These are phyloP conservation scores for Cryphonectria radicalis DNA, from an alignment of 2,329 filamentous ascomycete species.

Conservation along the genomic window DNA sequence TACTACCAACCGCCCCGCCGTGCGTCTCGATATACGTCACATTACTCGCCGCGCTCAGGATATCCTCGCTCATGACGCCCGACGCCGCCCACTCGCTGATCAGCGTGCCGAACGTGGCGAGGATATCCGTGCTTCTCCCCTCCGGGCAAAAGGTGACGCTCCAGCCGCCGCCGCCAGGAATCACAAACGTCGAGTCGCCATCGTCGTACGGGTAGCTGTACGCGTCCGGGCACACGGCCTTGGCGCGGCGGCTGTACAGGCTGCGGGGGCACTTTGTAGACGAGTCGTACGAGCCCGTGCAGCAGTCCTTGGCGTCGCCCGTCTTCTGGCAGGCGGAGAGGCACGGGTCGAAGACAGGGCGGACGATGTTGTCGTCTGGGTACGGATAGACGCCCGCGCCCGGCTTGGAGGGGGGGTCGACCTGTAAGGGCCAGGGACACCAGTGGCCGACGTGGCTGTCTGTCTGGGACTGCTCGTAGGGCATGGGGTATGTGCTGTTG, in stretches of 20 bases:
- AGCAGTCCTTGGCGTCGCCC: constrained; percentile 71
- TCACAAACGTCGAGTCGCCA: constrained; percentile 62
- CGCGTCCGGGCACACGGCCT: constrained; percentile 79
- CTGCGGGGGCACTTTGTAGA: constrained; percentile 68
- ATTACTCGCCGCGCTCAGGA: constrained; percentile 41
- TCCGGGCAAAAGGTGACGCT: constrained; percentile 77
- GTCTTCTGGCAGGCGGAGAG: constrained; percentile 75
- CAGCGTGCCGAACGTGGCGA: constrained; percentile 55
- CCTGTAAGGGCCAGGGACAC: constrained; percentile 82
- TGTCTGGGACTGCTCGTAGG: constrained; percentile 65
- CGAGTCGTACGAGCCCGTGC: constrained; percentile 69
- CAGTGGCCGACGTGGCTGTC: constrained; percentile 64
- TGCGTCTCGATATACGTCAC: constrained; percentile 41
- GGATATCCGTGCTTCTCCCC: constrained; percentile 63
- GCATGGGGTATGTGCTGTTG: constrained; percentile 68
- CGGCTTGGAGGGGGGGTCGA: constrained; percentile 68
- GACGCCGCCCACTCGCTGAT: constrained; percentile 51
- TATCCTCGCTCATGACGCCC: constrained; percentile 43
- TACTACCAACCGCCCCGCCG: constrained; percentile 10
- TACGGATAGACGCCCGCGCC: constrained; percentile 80
- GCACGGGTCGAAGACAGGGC: constrained; percentile 77
- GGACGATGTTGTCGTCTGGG: constrained; percentile 72
- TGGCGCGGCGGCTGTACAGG: constrained; percentile 70
- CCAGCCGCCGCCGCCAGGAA: constrained; percentile 73
- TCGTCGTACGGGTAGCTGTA: constrained; percentile 77